A percentile compares a stretch with the other conserved stretches of the same genome.
phyloP scores from a whole-genome alignment of 1,139 yeast genomes.

The Scheffersomyces cryptocercus region DNA sequence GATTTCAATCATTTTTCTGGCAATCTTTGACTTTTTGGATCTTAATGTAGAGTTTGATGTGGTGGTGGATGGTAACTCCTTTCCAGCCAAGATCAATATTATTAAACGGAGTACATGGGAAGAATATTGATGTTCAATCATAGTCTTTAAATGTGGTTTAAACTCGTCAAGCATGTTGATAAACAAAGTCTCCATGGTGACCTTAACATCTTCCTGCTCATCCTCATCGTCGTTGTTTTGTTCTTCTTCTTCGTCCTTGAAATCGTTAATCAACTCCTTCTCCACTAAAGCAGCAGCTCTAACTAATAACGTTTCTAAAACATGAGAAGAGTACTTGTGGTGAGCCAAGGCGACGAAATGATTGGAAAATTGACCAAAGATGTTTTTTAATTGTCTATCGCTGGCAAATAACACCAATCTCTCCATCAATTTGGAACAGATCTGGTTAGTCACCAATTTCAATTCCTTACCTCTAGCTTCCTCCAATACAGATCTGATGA shows the following conservation, averaged over 20 bases:
- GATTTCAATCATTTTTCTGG: conserved; percentile 89
- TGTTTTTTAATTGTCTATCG: conserved; percentile 61
- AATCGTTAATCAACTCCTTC: conserved; percentile 52
- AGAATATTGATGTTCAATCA: conserved; percentile 78
- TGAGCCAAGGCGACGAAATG: conserved; percentile 75
- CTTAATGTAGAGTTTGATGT: conserved; percentile 74
- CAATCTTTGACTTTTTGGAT: conserved; percentile 84
- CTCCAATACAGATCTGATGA: conserved; percentile 75
- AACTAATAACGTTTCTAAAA: conserved; percentile 81
- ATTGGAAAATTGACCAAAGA: conserved; percentile 68
- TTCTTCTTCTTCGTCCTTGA: conserved; percentile 32
- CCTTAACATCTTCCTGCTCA: conserved; percentile 39
- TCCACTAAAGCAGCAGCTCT: conserved; percentile 77
- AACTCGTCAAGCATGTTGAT: conserved; percentile 67
- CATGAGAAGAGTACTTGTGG: conserved; percentile 93
- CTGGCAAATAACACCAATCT: conserved; percentile 71
- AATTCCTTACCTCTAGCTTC: conserved; percentile 90
- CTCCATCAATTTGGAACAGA: conserved; percentile 91
- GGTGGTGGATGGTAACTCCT: conserved; percentile 76
- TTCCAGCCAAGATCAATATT: conserved; percentile 72
- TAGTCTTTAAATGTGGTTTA: conserved; percentile 54
- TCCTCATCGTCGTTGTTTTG: conserved; percentile 31
- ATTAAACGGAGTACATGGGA: conserved; percentile 83
- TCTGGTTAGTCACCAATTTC: conserved; percentile 89
- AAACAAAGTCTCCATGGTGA: conserved; percentile 65